phyloP scores from a whole-genome alignment of 2,329 filamentous ascomycete genomes.

The Aspergillus fumigatus region DNA sequence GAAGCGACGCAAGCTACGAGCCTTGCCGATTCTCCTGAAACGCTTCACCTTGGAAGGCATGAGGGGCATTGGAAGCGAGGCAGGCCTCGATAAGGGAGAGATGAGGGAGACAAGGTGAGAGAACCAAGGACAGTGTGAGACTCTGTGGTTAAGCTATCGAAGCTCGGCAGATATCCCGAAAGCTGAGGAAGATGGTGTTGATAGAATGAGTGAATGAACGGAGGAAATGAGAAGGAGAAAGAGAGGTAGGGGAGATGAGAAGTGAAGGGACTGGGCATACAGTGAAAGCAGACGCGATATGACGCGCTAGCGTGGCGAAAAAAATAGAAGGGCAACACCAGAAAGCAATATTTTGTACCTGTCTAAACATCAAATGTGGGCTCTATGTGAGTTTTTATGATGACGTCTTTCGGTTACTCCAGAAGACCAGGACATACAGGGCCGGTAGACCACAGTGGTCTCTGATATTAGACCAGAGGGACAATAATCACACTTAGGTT shows the following conservation, averaged over 20 bases:
- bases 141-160: background rate
- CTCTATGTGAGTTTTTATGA: background rate
- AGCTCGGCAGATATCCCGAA: background rate
- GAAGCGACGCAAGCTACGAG: slow-evolving; percentile 5
- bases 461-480: background rate
- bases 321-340: background rate
- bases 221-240: background rate
- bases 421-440: background rate
- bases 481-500: background rate
- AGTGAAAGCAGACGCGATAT: background rate
- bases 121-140: background rate
- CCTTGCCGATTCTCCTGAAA: background rate
- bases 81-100: background rate
- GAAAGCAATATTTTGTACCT: background rate
- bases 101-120: background rate
- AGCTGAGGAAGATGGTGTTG: background rate
- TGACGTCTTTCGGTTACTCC: background rate
- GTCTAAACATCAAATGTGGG: background rate
- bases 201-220: background rate
- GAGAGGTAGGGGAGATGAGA: background rate
- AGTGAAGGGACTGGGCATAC: background rate
- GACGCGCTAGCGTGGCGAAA: background rate
- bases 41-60: background rate
- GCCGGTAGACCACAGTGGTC: background rate
- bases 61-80: background rate